Conservation (phyloP, 768 basidiomycete species). For the Dentipellis sp. region DNA sequence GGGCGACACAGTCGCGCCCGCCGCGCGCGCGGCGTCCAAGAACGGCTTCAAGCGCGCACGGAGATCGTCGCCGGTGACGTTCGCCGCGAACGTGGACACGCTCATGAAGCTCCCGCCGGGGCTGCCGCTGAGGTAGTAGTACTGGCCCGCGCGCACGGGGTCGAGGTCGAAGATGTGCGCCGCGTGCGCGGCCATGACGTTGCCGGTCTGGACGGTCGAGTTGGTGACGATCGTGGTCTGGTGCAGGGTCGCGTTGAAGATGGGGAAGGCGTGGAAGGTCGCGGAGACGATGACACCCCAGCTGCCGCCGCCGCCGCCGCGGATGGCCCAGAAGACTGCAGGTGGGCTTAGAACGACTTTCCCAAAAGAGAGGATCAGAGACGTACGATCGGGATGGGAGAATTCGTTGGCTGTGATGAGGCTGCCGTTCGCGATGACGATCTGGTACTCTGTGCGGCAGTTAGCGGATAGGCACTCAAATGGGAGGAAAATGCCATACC, state of each 20-base stretch:
- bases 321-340: constrained; percentile 40
- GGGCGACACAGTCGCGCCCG: background rate
- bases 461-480: background rate
- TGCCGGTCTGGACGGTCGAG: constrained; percentile 14
- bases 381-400: constrained; percentile 23
- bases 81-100: background rate
- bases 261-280: constrained; percentile 26
- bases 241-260: constrained; percentile 21
- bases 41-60: background rate
- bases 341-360: constrained; percentile 14
- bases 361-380: background rate
- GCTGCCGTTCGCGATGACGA: constrained; percentile 37
- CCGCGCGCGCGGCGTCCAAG: background rate
- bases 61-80: background rate
- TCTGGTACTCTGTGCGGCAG: constrained; percentile 3
- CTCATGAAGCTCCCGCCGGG: background rate
- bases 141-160: constrained; percentile 14
- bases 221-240: constrained; percentile 11
- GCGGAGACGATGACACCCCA: constrained; percentile 31
- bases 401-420: constrained; percentile 22
- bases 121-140: background rate
- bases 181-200: constrained; percentile 23
- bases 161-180: constrained; percentile 30
- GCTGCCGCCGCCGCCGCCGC: constrained; percentile 36
- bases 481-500: constrained; percentile 2